These are phyloP conservation scores for Xylaria palmicola DNA, from an alignment of 495 filamentous ascomycete species.

Conservation along the genomic window DNA sequence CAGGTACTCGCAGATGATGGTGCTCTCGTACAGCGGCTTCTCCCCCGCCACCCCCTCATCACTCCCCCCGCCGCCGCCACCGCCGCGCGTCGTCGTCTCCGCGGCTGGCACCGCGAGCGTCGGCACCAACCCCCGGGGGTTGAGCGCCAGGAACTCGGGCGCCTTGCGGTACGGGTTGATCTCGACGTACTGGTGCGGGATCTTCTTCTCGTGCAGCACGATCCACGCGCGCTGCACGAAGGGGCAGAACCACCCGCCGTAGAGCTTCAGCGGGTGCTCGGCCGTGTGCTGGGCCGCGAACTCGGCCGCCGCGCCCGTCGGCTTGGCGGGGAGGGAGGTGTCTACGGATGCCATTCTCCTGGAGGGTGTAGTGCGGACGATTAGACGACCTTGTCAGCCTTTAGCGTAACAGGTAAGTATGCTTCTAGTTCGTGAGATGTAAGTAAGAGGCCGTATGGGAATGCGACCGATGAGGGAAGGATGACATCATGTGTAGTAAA, in stretches of 20 bases:
- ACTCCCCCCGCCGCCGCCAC: too few species aligned
- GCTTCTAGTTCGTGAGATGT: background rate
- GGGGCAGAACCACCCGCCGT: constrained; percentile 54
- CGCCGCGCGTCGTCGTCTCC: too few species aligned
- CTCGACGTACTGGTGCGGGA: constrained; percentile 71
- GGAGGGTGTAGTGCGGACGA: background rate
- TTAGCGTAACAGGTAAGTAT: background rate
- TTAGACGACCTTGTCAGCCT: background rate
- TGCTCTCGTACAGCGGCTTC: constrained; percentile 66
- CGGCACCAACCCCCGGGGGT: constrained; percentile 68
- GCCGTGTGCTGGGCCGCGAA: constrained; percentile 34
- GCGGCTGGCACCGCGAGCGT: constrained; percentile 51
- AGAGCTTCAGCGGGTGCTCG: constrained; percentile 44
- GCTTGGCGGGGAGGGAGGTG: constrained; percentile 26
- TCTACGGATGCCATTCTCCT: constrained; percentile 31
- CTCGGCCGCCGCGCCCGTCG: constrained; percentile 36
- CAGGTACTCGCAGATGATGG: constrained; percentile 66
- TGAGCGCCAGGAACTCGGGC: constrained; percentile 60
- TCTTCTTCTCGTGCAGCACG: constrained; percentile 66
- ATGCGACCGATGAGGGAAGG: background rate
- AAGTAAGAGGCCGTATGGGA: background rate
- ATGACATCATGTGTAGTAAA: background rate
- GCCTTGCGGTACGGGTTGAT: constrained; percentile 71
- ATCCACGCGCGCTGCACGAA: constrained; percentile 67
- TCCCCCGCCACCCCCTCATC: constrained; percentile 30